These are phyloP conservation scores for Penicillium digitatum DNA, from an alignment of 2,329 filamentous ascomycete species.

Conservation along the genomic window DNA sequence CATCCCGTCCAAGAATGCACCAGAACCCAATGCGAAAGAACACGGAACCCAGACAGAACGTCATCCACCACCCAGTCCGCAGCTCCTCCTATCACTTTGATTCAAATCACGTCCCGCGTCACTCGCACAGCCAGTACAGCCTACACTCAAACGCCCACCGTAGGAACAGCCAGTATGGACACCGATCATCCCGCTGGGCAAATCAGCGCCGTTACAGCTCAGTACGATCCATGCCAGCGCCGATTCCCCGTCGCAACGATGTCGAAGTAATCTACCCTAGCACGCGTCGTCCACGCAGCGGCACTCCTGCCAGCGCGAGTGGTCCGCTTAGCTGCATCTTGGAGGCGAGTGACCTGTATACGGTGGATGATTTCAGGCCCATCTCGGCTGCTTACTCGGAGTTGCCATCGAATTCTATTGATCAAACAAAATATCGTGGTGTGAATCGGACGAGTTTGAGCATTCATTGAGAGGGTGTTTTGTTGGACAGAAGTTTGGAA, in stretches of 20 bases:
- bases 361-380: conserved; percentile 22
- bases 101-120: conserved; percentile 21
- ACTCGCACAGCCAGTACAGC: conserved; percentile 26
- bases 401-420: conserved; percentile 14
- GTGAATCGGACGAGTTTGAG: conserved; percentile 30
- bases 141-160: background rate
- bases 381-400: conserved; percentile 2
- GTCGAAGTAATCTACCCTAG: conserved; percentile 35
- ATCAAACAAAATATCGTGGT: conserved; percentile 30
- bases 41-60: conserved; percentile 5
- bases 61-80: conserved; percentile 11
- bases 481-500: background rate
- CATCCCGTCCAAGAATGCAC: conserved; percentile 3
- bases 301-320: conserved; percentile 26
- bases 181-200: conserved; percentile 18
- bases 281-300: conserved; percentile 34
- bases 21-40: conserved; percentile 9
- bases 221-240: conserved; percentile 17
- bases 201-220: conserved; percentile 22
- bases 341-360: conserved; percentile 22
- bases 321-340: conserved; percentile 31
- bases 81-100: conserved; percentile 29
- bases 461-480: conserved; percentile 11
- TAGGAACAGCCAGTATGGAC: conserved; percentile 11
- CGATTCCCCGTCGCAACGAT: conserved; percentile 30